Evolutionary conservation across 208 protist genomes (phyloP).

Genomic region (Angomonas deanei): DNA sequence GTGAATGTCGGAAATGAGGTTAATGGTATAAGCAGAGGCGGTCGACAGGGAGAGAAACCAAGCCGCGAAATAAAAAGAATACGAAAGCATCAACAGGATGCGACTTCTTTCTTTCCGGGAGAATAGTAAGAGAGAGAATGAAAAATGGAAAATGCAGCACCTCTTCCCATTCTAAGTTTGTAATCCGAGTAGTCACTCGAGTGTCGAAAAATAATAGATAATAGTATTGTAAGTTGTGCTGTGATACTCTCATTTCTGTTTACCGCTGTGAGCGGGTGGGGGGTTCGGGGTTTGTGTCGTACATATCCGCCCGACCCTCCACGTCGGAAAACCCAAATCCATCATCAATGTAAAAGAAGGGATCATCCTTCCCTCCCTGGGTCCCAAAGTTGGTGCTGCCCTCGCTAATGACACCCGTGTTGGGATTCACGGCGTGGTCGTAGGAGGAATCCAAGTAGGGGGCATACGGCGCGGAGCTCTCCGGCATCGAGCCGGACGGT

Average conservation of each 20-base stretch:
- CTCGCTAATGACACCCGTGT: constrained; percentile 51
- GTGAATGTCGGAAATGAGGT: constrained; percentile 74
- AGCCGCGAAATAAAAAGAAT: constrained; percentile 3
- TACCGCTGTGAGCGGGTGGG: too few species aligned
- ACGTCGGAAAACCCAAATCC: constrained; percentile 36
- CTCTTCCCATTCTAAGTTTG: too few species aligned
- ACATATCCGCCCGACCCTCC: constrained; percentile 21
- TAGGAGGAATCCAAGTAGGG: constrained; percentile 84
- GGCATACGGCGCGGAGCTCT: constrained; percentile 74
- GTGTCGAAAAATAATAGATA: too few species aligned
- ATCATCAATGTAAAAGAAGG: constrained; percentile 46
- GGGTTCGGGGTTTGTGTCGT: constrained; percentile 34
- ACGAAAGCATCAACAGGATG: constrained; percentile 7
- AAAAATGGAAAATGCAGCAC: background rate
- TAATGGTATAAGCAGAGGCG: constrained; percentile 16
- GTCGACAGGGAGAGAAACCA: background rate
- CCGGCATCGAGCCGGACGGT: constrained; percentile 66
- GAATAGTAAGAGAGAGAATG: background rate
- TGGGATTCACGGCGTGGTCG: constrained; percentile 71
- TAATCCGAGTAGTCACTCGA: too few species aligned
- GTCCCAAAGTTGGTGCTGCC: constrained; percentile 66
- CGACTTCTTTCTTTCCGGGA: too few species aligned
- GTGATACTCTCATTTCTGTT: too few species aligned
- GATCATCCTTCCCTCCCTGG: constrained; percentile 33
- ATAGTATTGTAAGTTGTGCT: too few species aligned